Evolutionary conservation across 768 basidiomycete genomes (phyloP).

Genomic region (Auricularia auricula-judae): DNA sequence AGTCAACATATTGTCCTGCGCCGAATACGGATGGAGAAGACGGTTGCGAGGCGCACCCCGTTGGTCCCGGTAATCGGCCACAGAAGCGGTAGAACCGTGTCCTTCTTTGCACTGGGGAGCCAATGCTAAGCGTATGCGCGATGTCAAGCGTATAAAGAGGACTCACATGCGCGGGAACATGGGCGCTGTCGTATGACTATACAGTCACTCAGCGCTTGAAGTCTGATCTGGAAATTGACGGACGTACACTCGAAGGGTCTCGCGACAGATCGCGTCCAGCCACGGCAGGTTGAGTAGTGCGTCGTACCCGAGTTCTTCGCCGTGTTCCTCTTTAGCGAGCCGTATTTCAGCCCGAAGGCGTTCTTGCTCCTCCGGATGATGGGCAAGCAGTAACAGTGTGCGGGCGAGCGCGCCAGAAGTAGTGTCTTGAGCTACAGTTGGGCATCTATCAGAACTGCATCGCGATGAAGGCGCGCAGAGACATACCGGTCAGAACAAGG

Average conservation of each 20-base stretch:
- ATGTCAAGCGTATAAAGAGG: background rate
- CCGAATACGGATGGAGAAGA: no score
- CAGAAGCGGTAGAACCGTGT: constrained; percentile 5
- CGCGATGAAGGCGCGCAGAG: background rate
- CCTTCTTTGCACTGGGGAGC: constrained; percentile 1
- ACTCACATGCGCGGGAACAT: background rate
- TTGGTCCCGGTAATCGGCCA: constrained; percentile 1
- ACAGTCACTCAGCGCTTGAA: no score
- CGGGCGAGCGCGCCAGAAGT: constrained; percentile 3
- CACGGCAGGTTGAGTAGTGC: background rate
- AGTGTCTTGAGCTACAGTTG: background rate
- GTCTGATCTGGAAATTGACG: no score
- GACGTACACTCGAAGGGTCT: constrained; percentile 4
- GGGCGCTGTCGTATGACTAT: no score
- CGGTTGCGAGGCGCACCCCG: background rate
- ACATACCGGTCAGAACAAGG: background rate
- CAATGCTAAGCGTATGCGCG: background rate
- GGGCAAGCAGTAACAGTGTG: background rate
- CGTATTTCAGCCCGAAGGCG: background rate
- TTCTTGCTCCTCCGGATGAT: constrained; percentile 3
- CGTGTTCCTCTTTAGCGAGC: no score
- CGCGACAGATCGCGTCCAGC: constrained; percentile 7
- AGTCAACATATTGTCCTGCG: no score
- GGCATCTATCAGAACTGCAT: background rate
- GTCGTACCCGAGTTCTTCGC: background rate